phyloP scores from a whole-genome alignment of 768 basidiomycete species.

The Tricholoma sp. region DNA sequence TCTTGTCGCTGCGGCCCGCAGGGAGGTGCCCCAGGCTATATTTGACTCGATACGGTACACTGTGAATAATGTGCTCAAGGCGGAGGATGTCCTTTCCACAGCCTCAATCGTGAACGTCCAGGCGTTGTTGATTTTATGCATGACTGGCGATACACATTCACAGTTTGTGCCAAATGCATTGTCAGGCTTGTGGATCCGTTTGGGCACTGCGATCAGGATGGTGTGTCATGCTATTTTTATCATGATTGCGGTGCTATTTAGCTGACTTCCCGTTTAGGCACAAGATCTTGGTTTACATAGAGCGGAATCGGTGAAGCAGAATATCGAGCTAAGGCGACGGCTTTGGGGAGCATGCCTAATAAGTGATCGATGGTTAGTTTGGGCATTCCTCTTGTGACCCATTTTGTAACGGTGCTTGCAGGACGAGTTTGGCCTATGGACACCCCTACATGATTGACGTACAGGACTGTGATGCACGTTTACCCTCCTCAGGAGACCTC shows the following conservation, averaged over 20 bases:
- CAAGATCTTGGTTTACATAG: constrained; percentile 96
- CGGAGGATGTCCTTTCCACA: constrained; percentile 87
- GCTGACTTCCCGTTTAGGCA: constrained; percentile 47
- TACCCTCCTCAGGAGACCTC: constrained; percentile 84
- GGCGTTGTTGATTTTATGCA: constrained; percentile 76
- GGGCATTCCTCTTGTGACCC: constrained; percentile 2
- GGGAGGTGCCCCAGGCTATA: constrained; percentile 78
- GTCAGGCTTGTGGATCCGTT: constrained; percentile 80
- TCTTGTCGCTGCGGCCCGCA: constrained; percentile 81
- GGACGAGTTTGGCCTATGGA: constrained; percentile 86
- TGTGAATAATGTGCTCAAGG: constrained; percentile 82
- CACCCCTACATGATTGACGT: constrained; percentile 97
- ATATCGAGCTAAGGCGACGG: constrained; percentile 81
- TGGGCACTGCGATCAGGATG: constrained; percentile 92
- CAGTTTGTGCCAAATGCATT: constrained; percentile 82
- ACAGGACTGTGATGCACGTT: constrained; percentile 90
- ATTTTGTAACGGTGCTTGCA: constrained; percentile 23
- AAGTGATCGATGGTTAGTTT: constrained; percentile 80
- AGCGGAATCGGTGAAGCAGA: constrained; percentile 79
- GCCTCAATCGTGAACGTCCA: constrained; percentile 85
- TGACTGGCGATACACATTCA: constrained; percentile 88
- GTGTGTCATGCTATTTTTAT: constrained; percentile 35
- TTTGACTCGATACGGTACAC: constrained; percentile 87
- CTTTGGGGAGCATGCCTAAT: constrained; percentile 96
- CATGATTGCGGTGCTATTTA: background rate